Evolutionary conservation across 345 rosid genomes (phyloP).

Genomic region (Cardamine occulta): DNA sequence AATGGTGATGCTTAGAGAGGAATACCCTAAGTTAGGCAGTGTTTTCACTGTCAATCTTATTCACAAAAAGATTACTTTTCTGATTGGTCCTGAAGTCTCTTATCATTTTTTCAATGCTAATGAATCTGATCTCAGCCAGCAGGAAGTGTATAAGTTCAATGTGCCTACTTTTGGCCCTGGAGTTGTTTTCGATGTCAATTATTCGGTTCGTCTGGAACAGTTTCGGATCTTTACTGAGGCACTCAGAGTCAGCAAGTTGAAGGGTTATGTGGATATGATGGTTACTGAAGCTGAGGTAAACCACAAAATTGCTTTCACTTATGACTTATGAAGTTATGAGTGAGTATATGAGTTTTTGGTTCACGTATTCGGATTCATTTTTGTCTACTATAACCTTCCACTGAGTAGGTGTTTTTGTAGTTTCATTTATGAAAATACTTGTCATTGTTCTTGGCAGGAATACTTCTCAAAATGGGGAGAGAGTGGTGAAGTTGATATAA

Average conservation of each 20-base stretch:
- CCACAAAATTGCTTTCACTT: background rate
- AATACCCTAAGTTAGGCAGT: slow-evolving; percentile 86
- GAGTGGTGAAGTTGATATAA: slow-evolving; percentile 87
- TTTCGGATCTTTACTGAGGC: slow-evolving; percentile 93
- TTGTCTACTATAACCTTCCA: too few relatives aligned
- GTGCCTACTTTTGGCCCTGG: slow-evolving; percentile 98
- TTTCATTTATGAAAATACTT: background rate
- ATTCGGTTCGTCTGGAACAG: slow-evolving; percentile 84
- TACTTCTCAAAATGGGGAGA: slow-evolving; percentile 96
- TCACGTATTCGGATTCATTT: too few relatives aligned
- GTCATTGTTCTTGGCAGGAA: slow-evolving; percentile 55
- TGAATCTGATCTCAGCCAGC: slow-evolving; percentile 89
- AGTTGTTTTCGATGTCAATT: slow-evolving; percentile 93
- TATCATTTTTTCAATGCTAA: slow-evolving; percentile 94
- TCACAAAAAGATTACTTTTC: slow-evolving; percentile 80
- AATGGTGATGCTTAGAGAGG: slow-evolving; percentile 74
- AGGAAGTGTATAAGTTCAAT: slow-evolving; percentile 94
- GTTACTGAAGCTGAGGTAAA: slow-evolving; percentile 82
- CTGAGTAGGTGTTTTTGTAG: too few relatives aligned
- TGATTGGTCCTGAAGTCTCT: slow-evolving; percentile 94
- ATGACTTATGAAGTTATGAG: too few relatives aligned
- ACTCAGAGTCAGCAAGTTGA: slow-evolving; percentile 73
- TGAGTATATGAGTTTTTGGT: too few relatives aligned
- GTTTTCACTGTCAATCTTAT: slow-evolving; percentile 76
- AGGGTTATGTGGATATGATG: slow-evolving; percentile 94